Conservation (phyloP, 208 protist genomes). For the Trypanosoma mega region DNA sequence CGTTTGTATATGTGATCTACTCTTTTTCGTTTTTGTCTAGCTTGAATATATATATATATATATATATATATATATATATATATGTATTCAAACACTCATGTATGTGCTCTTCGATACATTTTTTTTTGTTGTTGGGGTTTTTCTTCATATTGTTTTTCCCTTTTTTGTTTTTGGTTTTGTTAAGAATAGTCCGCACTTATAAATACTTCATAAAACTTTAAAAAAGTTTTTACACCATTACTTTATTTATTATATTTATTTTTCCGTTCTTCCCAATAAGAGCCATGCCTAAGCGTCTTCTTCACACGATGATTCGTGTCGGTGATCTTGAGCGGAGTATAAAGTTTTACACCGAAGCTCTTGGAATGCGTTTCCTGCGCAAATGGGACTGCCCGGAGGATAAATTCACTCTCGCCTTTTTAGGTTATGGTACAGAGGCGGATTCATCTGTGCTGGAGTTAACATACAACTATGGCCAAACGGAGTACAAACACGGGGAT, state of each 20-base stretch:
- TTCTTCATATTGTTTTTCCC: conserved; percentile 8
- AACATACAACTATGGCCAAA: conserved; percentile 86
- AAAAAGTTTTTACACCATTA: no score
- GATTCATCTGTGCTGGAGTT: conserved; percentile 77
- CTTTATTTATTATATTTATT: no score
- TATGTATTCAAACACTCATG: not conserved
- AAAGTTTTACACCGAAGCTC: conserved; percentile 76
- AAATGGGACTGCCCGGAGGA: conserved; percentile 78
- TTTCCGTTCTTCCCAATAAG: no score
- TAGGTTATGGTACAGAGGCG: conserved; percentile 72
- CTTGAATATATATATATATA: conserved; percentile 4
- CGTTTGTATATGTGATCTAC: no score
- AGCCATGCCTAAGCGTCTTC: conserved; percentile 36
- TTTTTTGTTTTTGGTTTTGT: not conserved
- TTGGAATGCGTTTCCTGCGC: conserved; percentile 76
- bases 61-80: conserved; percentile 11
- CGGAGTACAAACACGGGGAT: conserved; percentile 63
- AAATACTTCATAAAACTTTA: no score
- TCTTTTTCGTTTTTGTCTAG: no score
- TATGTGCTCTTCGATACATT: not conserved
- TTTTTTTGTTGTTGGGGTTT: conserved; percentile 13
- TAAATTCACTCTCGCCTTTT: conserved; percentile 81
- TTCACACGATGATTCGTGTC: conserved; percentile 90
- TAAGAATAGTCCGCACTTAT: no score
- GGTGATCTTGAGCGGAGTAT: conserved; percentile 79